Conservation (phyloP, 257 asterid genomes). For the Nicotiana knightiana region DNA sequence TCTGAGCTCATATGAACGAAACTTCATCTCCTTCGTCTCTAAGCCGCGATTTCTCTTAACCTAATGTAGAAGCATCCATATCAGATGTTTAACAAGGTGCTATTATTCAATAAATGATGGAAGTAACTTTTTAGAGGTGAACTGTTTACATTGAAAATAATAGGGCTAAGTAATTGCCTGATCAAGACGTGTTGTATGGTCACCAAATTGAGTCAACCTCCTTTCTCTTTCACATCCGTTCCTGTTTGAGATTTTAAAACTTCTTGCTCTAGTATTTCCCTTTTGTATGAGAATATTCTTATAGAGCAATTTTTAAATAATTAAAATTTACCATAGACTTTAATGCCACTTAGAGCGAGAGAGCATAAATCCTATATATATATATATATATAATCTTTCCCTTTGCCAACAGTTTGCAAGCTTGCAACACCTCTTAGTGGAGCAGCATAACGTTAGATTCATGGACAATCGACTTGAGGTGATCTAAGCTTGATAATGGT, state of each 20-base stretch:
- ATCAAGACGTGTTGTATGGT: not conserved
- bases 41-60: too few species aligned
- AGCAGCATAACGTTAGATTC: not conserved
- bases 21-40: too few species aligned
- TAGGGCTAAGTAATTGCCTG: not conserved
- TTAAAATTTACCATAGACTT: not conserved
- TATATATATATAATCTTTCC: too few species aligned
- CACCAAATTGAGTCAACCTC: not conserved
- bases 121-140: not conserved
- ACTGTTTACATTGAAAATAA: not conserved
- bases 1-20: too few species aligned
- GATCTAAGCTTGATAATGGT: not conserved
- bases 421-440: not conserved
- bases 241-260: too few species aligned
- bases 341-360: not conserved
- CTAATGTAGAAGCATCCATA: too few species aligned
- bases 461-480: not conserved
- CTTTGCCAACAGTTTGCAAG: conserved; percentile 3
- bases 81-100: too few species aligned
- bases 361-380: not conserved
- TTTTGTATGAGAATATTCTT: not conserved
- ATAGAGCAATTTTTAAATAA: not conserved
- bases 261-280: not conserved
- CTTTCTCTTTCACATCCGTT: not conserved
- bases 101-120: too few species aligned